Percentiles rank a stretch among this genome's conserved stretches.
Conservation (phyloP, 805 yeast species). For the Starmerella powellii region DNA sequence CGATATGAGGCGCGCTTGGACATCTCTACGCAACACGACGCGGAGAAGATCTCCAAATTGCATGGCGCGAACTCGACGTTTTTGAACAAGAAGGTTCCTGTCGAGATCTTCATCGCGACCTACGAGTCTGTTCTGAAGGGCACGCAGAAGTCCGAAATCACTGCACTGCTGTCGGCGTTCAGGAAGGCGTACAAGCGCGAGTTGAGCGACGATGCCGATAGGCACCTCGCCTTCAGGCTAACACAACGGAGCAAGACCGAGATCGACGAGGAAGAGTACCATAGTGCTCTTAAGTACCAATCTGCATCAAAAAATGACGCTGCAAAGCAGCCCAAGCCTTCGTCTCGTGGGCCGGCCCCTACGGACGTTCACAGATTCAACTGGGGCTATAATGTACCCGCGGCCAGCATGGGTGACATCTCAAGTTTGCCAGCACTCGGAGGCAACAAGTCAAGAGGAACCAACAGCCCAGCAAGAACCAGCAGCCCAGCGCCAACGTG, state of each 20-base stretch:
- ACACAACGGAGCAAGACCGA: constrained; percentile 9
- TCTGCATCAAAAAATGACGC: not conserved
- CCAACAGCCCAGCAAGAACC: not conserved
- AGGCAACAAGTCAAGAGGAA: not conserved
- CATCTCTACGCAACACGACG: constrained; percentile 28
- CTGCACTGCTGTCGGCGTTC: constrained; percentile 18
- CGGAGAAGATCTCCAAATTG: constrained; percentile 22
- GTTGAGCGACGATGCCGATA: not conserved
- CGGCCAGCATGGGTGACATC: constrained; percentile 4
- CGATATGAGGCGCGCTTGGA: constrained; percentile 22
- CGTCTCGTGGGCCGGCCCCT: constrained; percentile 5
- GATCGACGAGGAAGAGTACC: not conserved
- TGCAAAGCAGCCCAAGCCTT: not conserved
- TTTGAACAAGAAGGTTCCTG: constrained; percentile 19
- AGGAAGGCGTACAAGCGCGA: constrained; percentile 4
- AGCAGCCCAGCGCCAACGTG: not conserved
- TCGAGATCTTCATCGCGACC: constrained; percentile 18
- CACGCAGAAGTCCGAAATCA: constrained; percentile 14
- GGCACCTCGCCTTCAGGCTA: constrained; percentile 5
- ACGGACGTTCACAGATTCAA: constrained; percentile 2
- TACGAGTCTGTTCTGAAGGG: constrained; percentile 18
- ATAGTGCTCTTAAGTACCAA: not conserved
- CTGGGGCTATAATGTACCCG: constrained; percentile 12
- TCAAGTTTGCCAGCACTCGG: constrained; percentile 19
- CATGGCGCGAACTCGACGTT: constrained; percentile 20